Base-by-base conservation (phyloP, 768 basidiomycete genomes). In the Mycena leptocephala region DNA sequence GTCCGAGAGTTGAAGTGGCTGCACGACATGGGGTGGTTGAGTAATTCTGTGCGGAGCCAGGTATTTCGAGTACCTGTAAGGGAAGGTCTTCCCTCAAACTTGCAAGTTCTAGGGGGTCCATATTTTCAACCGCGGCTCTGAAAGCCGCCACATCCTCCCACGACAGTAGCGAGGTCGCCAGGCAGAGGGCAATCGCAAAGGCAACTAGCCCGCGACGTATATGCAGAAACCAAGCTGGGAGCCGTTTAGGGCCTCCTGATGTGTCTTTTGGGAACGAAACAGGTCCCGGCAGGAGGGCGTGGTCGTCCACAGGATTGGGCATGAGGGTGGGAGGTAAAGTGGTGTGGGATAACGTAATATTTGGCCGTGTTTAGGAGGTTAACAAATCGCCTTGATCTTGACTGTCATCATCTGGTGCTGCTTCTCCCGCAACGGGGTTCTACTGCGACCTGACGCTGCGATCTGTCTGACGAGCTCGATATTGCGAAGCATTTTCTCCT, bases 221-320 rank as follows among this genome's bases (percentile, higher is more conserved):
- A 30, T 28, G 53, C 53, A 55, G 53, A 55, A 55, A 14, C 53
- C 53, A 55, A 55, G 53, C 53, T 55, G 53, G 53, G 53, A 26
- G 53, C 53, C 53, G 53, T 55, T 55, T 55, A 55, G 53, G 53
- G 53, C 53, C 28, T 28, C 28, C 53, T 55, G 24, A 55, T 10
- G 53, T 55, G 28, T 30, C 53, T 55, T 55, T 55, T 55, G 53
- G 53, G 53, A 55, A 26, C 28, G 53, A 55, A 55, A 55, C 28
- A 55, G 53, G 53, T 30, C 53, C 53, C 53, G 53, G 53, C 53
- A 55, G 53, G 53, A 55, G 14, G 53, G 53, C 53, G 53, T 55
- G 53, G 53, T 55, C 53, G 53, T 55, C 53, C 53, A 55, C 53
- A 55, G 53, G 53, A 55, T 55, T 55, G 53, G 53, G 53, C 53